Evolutionary conservation across 73 alveolate genomes (phyloP), one percentile per base, ranked within the genome.

Genomic region (Uronychia binucleata): DNA sequence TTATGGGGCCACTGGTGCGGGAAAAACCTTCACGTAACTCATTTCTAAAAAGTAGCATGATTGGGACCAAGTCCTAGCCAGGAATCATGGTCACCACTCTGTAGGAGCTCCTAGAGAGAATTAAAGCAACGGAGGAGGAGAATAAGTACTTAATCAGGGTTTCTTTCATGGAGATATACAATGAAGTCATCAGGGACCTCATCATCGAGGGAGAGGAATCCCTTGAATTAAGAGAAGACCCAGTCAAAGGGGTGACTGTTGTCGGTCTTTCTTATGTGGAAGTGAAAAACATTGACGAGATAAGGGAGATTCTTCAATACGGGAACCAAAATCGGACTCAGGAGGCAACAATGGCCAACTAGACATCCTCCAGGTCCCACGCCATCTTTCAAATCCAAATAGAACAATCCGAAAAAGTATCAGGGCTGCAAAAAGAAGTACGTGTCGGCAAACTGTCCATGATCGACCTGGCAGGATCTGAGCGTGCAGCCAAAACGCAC

Each of bases 381-480:
- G 95, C 98, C 19, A 92, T 94, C 27, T 79, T 94, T 33, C 92
- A 98, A 87, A 96, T 98, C 75, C 93, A 92, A 28, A 90, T 98
- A 57, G 99, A 97, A 84, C 93, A 95, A 59, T 86, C 90, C 57
- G 99, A 95, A 30, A 90, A 91, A 77, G 96, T 77, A 59, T 90
- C 96, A 46, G 99, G 99, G 27, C 87, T 93, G 32, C 94, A 93
- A 32, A 82, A 92, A 34, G 98, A 97, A 78, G 85, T 97, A 0
- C 88, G 92, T 58, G 87, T 89, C 75, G 97, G 99, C 26, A 98
- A 98, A 91, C 92, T 98, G 79, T 95, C 99, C 25, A 90, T 98
- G 88, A 98, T 98, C 57, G 99, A 98, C 90, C 86, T 98, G 59
- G 99, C 99, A 0, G 99, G 99, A 46, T 96, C 99, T 31, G 99